Evolutionary conservation across 441 rosid genomes (phyloP).

Genomic region (Populus hybrid): DNA sequence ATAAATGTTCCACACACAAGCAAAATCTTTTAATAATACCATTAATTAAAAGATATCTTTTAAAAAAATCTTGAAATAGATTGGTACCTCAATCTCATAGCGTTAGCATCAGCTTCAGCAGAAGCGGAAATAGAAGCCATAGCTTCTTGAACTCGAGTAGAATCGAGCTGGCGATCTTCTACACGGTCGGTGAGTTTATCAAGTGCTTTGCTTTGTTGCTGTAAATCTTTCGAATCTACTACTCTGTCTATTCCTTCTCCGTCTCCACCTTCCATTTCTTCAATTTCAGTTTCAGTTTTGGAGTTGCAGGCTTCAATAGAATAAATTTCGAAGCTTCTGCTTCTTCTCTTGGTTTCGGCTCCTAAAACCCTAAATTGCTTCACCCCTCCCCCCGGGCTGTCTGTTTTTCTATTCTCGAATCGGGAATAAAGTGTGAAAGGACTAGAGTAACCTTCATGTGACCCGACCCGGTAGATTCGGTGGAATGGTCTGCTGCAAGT

Average conservation of each 20-base stretch:
- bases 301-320: not conserved
- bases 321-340: not conserved
- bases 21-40: not conserved
- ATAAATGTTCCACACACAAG: not conserved
- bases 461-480: not conserved
- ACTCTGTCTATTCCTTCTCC: slow-evolving; percentile 56
- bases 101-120: slow-evolving; percentile 77
- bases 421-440: not conserved
- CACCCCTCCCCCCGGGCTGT: not conserved
- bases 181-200: slow-evolving; percentile 93
- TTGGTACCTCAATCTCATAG: slow-evolving; percentile 77
- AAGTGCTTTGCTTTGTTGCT: slow-evolving; percentile 90
- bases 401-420: not conserved
- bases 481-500: not conserved
- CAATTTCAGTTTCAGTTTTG: not conserved
- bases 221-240: slow-evolving; percentile 79
- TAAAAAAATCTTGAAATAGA: too few species aligned
- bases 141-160: slow-evolving; percentile 93
- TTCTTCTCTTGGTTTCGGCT: not conserved
- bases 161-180: slow-evolving; percentile 94
- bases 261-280: slow-evolving; percentile 58
- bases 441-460: not conserved
- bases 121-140: slow-evolving; percentile 96
- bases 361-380: slow-evolving; percentile 11
- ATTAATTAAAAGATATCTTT: not conserved